phyloP scores from a whole-genome alignment of 805 yeast genomes.

The Metschnikowia reukaufii region DNA sequence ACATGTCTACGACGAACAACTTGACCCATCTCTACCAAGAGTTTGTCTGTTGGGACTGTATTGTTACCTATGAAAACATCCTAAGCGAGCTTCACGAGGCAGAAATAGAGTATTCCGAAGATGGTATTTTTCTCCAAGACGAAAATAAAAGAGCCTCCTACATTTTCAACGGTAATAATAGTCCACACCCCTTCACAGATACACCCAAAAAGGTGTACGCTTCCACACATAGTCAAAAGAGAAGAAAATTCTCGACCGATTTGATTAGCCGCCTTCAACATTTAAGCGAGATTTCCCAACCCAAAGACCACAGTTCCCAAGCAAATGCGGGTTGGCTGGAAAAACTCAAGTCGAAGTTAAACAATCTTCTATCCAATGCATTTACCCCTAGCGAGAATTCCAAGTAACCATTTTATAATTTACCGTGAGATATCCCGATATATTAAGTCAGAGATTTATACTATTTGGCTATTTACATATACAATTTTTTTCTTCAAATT shows the following conservation, averaged over 20 bases:
- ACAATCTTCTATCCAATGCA: not conserved
- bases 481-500: too few relatives aligned
- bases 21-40: constrained; percentile 40
- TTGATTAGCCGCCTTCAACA: constrained; percentile 21
- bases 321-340: constrained; percentile 13
- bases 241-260: constrained; percentile 27
- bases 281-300: constrained; percentile 17
- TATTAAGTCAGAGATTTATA: too few relatives aligned
- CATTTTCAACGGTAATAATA: not conserved
- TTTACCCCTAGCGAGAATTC: constrained; percentile 2
- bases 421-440: too few relatives aligned
- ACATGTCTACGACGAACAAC: not conserved
- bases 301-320: constrained; percentile 11
- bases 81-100: constrained; percentile 39
- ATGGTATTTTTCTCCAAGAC: not conserved
- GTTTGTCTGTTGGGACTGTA: constrained; percentile 64
- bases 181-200: not conserved
- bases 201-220: not conserved
- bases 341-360: constrained; percentile 12
- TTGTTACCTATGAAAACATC: constrained; percentile 54
- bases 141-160: not conserved
- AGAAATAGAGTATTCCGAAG: constrained; percentile 10
- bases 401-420: not conserved
- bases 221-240: not conserved
- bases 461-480: too few relatives aligned